These are phyloP conservation scores for Clarireedia monteithiana DNA, from an alignment of 2,329 filamentous ascomycete genomes.

Conservation along the genomic window DNA sequence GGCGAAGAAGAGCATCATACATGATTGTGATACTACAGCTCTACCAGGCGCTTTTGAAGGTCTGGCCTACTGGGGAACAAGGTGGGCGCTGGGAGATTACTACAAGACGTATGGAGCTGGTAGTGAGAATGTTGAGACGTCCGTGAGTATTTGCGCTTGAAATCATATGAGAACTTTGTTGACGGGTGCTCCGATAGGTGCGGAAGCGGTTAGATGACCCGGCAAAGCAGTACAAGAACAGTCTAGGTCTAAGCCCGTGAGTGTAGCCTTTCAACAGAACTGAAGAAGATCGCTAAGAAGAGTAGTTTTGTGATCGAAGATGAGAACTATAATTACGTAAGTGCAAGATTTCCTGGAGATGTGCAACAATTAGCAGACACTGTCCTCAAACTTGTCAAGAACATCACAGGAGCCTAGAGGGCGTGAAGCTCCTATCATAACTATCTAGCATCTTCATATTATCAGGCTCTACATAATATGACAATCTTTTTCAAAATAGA, in stretches of 20 bases:
- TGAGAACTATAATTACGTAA: slow-evolving; percentile 41
- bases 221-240: slow-evolving; percentile 37
- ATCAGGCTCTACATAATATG: neutral
- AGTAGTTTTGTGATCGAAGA: slow-evolving; percentile 42
- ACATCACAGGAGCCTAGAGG: neutral
- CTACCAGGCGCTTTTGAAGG: slow-evolving; percentile 43
- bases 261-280: slow-evolving; percentile 15
- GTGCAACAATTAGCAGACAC: slow-evolving; percentile 36
- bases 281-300: no score
- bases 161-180: neutral
- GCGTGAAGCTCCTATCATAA: no score
- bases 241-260: slow-evolving; percentile 36
- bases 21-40: slow-evolving; percentile 40
- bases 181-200: slow-evolving; percentile 28
- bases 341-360: slow-evolving; percentile 39
- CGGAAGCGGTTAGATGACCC: slow-evolving; percentile 36
- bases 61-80: slow-evolving; percentile 40
- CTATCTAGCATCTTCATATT: no score
- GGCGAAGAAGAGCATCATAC: slow-evolving; percentile 39
- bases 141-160: slow-evolving; percentile 29
- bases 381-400: slow-evolving; percentile 35
- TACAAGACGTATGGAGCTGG: slow-evolving; percentile 49
- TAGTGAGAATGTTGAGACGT: slow-evolving; percentile 40
- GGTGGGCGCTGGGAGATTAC: slow-evolving; percentile 43
- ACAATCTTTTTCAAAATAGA: no score